phyloP scores from a whole-genome alignment of 805 yeast species.

The Blastobotrys mokoenaii region DNA sequence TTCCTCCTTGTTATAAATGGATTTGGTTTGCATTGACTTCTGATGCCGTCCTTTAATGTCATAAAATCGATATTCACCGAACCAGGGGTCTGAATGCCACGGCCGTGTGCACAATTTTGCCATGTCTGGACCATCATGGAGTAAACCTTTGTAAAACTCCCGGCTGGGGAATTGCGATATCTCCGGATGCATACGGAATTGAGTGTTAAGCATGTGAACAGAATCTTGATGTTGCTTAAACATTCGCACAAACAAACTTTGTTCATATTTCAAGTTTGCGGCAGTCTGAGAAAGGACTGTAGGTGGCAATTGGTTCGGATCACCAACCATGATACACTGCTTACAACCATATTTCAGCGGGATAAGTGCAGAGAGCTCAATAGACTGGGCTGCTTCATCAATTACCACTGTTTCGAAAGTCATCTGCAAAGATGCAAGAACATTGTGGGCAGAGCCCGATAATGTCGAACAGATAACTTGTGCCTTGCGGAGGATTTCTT shows the following conservation, averaged over 20 bases:
- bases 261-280: constrained; percentile 70
- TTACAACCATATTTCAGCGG: constrained; percentile 88
- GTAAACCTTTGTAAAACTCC: constrained; percentile 66
- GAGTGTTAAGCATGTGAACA: constrained; percentile 74
- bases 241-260: constrained; percentile 90
- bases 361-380: constrained; percentile 82
- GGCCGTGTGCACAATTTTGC: constrained; percentile 46
- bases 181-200: constrained; percentile 95
- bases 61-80: constrained; percentile 74
- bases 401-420: constrained; percentile 84
- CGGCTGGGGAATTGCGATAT: constrained; percentile 81
- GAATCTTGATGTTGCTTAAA: constrained; percentile 53
- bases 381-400: constrained; percentile 97
- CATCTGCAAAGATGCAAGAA: constrained; percentile 63
- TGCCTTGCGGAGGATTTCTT: constrained; percentile 60
- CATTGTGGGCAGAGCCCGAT: constrained; percentile 91
- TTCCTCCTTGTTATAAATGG: constrained; percentile 64
- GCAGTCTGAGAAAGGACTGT: constrained; percentile 90
- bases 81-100: constrained; percentile 58
- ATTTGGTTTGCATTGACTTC: constrained; percentile 48
- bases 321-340: constrained; percentile 95
- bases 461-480: constrained; percentile 86
- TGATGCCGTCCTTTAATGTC: constrained; percentile 59
- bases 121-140: constrained; percentile 78
- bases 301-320: constrained; percentile 96